These are phyloP conservation scores for Teratosphaeria zuluensis DNA, from an alignment of 2,329 filamentous ascomycete genomes.

Conservation along the genomic window DNA sequence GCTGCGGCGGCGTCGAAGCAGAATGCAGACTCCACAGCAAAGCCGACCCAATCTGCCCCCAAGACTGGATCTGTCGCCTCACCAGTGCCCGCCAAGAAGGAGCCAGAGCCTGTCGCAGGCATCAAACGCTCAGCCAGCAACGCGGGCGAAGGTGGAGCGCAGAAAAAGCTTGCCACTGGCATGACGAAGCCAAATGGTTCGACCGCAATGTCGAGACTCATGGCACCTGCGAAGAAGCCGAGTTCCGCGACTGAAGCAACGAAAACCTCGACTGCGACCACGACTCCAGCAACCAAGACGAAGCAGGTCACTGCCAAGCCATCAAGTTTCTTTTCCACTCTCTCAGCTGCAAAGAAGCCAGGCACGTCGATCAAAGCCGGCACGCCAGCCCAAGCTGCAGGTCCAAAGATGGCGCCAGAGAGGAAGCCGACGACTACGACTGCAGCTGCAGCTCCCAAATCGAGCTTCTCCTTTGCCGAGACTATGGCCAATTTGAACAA, in stretches of 20 bases:
- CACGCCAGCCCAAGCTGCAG: slow-evolving; percentile 14
- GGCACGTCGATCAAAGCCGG: slow-evolving; percentile 22
- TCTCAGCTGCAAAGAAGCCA: slow-evolving; percentile 39
- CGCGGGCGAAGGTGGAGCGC: slow-evolving; percentile 14
- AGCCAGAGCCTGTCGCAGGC: slow-evolving; percentile 20
- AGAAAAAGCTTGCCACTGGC: slow-evolving; percentile 26
- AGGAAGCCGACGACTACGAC: slow-evolving; percentile 17
- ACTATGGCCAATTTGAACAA: slow-evolving; percentile 38
- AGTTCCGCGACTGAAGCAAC: slow-evolving; percentile 5
- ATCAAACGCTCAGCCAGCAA: slow-evolving; percentile 24
- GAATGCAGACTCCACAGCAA: slow-evolving; percentile 17
- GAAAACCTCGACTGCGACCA: slow-evolving; percentile 7
- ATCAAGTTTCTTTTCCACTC: slow-evolving; percentile 35
- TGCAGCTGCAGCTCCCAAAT: slow-evolving; percentile 13
- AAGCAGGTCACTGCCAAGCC: slow-evolving; percentile 33
- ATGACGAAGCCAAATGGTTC: slow-evolving; percentile 12
- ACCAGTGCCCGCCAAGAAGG: slow-evolving; percentile 4
- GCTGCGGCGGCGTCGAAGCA: slow-evolving; percentile 30
- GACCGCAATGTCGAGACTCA: slow-evolving; percentile 8
- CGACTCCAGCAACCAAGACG: slow-evolving; percentile 14
- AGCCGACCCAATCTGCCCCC: neutral
- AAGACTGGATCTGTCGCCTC: slow-evolving; percentile 5
- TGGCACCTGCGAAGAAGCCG: slow-evolving; percentile 17
- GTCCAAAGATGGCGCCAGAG: slow-evolving; percentile 12
- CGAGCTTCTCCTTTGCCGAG: slow-evolving; percentile 30